A percentile compares a stretch with the other conserved stretches of the same genome.
Conservation (phyloP, 805 yeast species). For the Saccharomycopsis selenospora region DNA sequence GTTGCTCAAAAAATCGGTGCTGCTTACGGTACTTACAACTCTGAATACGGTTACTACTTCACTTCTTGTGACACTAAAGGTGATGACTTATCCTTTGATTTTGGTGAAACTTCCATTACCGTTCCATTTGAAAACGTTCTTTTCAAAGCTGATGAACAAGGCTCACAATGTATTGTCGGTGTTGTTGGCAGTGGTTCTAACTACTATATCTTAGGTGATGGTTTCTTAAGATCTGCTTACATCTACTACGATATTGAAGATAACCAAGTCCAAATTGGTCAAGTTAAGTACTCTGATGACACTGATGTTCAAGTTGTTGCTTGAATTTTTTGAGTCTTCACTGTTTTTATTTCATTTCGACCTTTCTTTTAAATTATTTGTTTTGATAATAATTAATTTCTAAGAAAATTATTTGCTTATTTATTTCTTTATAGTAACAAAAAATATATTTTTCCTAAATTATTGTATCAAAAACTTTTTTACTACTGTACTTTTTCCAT, state of each 20-base stretch:
- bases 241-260: constrained; percentile 1
- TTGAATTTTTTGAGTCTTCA: too few species aligned
- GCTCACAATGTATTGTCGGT: constrained; percentile 12
- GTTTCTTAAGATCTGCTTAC: constrained; percentile 2
- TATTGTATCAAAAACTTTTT: too few species aligned
- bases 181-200: constrained; percentile 12
- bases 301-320: not conserved
- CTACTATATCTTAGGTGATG: constrained; percentile 42
- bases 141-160: constrained; percentile 5
- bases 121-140: constrained; percentile 16
- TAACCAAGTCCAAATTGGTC: not conserved
- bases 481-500: too few species aligned
- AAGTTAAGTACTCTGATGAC: not conserved
- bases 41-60: constrained; percentile 11
- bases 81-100: constrained; percentile 13
- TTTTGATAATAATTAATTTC: too few species aligned
- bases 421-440: too few species aligned
- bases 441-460: too few species aligned
- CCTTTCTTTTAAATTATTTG: too few species aligned
- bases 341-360: too few species aligned
- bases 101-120: constrained; percentile 5
- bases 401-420: too few species aligned
- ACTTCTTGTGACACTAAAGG: constrained; percentile 12
- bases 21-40: constrained; percentile 18
- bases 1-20: constrained; percentile 25